Evolutionary conservation across 768 basidiomycete species (phyloP).

Genomic region (Ramaria rubella): DNA sequence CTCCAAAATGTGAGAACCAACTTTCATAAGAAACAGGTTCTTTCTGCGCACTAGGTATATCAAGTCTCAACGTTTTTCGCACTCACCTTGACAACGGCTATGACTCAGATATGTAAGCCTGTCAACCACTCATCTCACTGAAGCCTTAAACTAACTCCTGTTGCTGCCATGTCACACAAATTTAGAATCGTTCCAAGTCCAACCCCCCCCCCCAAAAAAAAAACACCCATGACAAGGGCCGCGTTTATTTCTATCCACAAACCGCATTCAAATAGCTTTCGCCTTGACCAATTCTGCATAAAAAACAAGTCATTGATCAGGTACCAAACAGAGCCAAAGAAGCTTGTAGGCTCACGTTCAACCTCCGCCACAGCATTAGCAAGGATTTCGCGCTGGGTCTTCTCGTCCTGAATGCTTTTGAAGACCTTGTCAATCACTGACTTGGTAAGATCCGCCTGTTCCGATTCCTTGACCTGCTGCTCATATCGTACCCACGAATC

Average conservation of each 20-base stretch:
- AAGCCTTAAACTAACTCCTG: no score
- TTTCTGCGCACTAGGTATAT: no score
- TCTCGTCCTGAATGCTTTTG: slow-evolving; percentile 77
- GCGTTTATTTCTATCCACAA: not conserved
- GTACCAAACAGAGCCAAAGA: not conserved
- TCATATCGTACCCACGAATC: slow-evolving; percentile 99
- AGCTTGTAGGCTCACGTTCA: slow-evolving; percentile 64
- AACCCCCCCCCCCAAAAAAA: not conserved
- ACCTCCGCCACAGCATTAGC: slow-evolving; percentile 76
- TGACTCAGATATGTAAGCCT: no score
- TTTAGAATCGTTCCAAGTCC: not conserved
- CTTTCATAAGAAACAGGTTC: no score
- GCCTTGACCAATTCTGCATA: slow-evolving; percentile 77
- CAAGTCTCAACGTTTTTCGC: no score
- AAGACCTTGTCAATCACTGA: slow-evolving; percentile 84
- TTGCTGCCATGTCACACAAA: not conserved
- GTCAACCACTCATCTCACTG: no score
- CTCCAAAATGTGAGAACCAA: no score
- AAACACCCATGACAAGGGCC: not conserved
- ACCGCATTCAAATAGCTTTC: slow-evolving; percentile 72
- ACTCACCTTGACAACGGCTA: no score
- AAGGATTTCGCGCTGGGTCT: slow-evolving; percentile 81
- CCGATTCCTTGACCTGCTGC: slow-evolving; percentile 92
- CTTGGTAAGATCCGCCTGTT: slow-evolving; percentile 89
- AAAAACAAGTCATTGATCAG: not conserved